Conservation (phyloP, 306 rosid species). For the Vigna mungo region DNA sequence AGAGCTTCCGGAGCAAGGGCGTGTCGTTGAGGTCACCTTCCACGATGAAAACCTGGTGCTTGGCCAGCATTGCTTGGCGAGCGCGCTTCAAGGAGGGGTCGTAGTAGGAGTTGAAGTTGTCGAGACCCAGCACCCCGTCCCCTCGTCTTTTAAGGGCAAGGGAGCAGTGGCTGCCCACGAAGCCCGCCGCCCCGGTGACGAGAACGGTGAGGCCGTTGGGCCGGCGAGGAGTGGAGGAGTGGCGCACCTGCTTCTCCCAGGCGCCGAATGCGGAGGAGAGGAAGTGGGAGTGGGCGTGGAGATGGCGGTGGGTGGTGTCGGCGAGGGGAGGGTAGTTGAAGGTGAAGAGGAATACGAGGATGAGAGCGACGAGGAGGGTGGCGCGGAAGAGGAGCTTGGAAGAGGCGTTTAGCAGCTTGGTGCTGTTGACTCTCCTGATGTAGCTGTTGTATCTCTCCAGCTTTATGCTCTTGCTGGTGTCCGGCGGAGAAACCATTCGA, state of each 20-base stretch:
- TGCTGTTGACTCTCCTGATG: conserved; percentile 78
- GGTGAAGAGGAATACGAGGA: conserved; percentile 78
- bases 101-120: conserved; percentile 86
- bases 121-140: conserved; percentile 86
- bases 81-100: conserved; percentile 87
- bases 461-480: conserved; percentile 88
- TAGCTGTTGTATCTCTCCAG: conserved; percentile 92
- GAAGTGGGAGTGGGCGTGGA: conserved; percentile 57
- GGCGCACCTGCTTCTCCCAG: conserved; percentile 88
- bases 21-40: conserved; percentile 86
- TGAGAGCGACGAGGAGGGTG: conserved; percentile 69
- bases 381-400: conserved; percentile 91
- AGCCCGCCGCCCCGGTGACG: conserved; percentile 91
- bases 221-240: conserved; percentile 74
- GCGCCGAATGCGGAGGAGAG: conserved; percentile 73
- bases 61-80: conserved; percentile 54
- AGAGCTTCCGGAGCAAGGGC: conserved; percentile 67
- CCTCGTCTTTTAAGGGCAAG: conserved; percentile 87
- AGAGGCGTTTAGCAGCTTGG: conserved; percentile 83
- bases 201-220: conserved; percentile 75
- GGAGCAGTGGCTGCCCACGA: conserved; percentile 81
- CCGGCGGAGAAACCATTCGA: conserved; percentile 79
- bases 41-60: conserved; percentile 69
- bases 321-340: conserved; percentile 79
- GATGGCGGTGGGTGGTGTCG: background rate